Conservation (phyloP, 768 basidiomycete genomes). For the Mrakia blollopis region DNA sequence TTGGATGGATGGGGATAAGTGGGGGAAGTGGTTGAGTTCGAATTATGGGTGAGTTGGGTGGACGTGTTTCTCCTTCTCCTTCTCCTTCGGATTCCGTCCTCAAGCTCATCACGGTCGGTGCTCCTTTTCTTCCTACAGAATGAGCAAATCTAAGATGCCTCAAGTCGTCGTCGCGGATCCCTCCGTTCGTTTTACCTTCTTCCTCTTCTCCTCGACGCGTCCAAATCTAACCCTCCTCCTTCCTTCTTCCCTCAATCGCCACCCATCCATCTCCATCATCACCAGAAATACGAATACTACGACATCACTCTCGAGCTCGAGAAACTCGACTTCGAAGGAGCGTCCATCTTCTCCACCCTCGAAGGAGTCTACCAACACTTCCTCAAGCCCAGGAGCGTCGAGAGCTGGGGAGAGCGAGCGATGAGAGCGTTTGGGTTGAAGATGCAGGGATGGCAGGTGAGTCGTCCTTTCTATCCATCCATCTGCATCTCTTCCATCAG, state of each 20-base stretch:
- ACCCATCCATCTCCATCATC: background rate
- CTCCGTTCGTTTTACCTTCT: constrained; percentile 50
- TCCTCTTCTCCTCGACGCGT: background rate
- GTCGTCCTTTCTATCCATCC: background rate
- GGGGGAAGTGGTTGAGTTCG: constrained; percentile 83
- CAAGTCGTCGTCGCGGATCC: constrained; percentile 74
- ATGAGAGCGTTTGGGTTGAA: constrained; percentile 21
- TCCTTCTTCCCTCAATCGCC: background rate
- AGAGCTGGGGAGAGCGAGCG: constrained; percentile 22
- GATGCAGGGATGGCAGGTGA: constrained; percentile 24
- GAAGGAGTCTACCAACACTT: constrained; percentile 59
- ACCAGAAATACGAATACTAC: constrained; percentile 69
- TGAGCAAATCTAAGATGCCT: constrained; percentile 42
- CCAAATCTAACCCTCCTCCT: constrained; percentile 13
- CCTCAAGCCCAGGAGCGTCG: constrained; percentile 48
- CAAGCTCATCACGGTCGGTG: background rate
- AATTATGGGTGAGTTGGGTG: constrained; percentile 61
- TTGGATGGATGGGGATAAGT: constrained; percentile 80
- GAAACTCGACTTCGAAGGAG: constrained; percentile 55
- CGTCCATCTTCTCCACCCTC: constrained; percentile 63
- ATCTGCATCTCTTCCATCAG: background rate
- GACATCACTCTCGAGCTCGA: constrained; percentile 58
- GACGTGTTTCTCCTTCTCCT: background rate
- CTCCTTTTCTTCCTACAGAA: constrained; percentile 33
- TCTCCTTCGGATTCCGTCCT: too few relatives aligned